Base-by-base conservation (phyloP, 2,329 filamentous ascomycete species). In the Botryotinia calthae region DNA sequence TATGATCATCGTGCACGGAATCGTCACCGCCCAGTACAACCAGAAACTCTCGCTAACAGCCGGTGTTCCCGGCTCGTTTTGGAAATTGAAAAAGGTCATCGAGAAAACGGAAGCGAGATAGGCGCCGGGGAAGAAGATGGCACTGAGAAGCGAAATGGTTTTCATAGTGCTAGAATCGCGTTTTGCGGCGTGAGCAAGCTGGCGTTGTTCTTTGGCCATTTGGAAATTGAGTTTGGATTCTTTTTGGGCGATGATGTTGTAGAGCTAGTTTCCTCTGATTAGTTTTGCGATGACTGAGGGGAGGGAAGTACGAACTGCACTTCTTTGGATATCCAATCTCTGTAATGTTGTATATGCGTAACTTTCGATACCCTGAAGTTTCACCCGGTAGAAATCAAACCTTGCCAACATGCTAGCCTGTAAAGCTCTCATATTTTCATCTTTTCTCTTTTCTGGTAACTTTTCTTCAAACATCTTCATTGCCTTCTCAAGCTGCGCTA, bases 31-130 rank as follows among this genome's bases (percentile, higher is more conserved):
- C 76, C 90, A 90, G 82, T 90, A 91, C 70, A 91, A 85, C 88
- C 89, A 91, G 40, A 91, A 82, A 67, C 84, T 81, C 28, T 82
- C 79, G 18, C 86, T 87, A 25, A 90, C 73, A 28, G 67, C 65
- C 16, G 72, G 65, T 2, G 54, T 37, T 9, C 69, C 64, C 4
- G 51, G 51, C 12, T 66, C 59, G 20, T 61, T 66, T 37, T 85
- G 85, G 76, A 90, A 90, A 81, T 90, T 86, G 82, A 91, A 91
- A 79, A 91, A 91, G 0, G 87, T 88, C 88, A 90, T 91, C 82
- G 86, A 87, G 76, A 91, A 91, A 37, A 91, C 83, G 0, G 89
- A 90, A 14, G 89, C 86, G 28, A 91, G 84, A 75, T 87, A 89
- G 0, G 88, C 90, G 2, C 88, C 88, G 0, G 89, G 89, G 9